Conservation (phyloP, 371 early-diverging fungal species). For the Mucor racemosus region DNA sequence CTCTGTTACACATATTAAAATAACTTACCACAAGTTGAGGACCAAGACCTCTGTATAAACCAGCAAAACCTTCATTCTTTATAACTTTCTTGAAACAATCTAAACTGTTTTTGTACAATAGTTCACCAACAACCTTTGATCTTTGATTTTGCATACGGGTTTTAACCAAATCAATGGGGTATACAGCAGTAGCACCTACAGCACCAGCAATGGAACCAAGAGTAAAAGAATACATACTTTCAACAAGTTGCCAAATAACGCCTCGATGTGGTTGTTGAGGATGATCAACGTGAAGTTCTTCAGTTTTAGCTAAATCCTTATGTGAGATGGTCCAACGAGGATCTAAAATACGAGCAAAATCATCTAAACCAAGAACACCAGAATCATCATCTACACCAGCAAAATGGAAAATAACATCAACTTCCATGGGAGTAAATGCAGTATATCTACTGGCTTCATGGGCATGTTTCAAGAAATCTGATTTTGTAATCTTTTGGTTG, state of each 20-base stretch:
- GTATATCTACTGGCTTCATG: slow-evolving; percentile 67
- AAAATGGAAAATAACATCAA: slow-evolving; percentile 81
- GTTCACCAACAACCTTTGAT: slow-evolving; percentile 87
- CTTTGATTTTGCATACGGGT: slow-evolving; percentile 99
- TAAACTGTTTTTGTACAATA: slow-evolving; percentile 90
- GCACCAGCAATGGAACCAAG: slow-evolving; percentile 95
- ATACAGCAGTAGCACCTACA: slow-evolving; percentile 94
- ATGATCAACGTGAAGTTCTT: slow-evolving; percentile 5
- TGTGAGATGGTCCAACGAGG: slow-evolving; percentile 59
- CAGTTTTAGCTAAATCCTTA: slow-evolving; percentile 20
- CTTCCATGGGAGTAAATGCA: slow-evolving; percentile 83
- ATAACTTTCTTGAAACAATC: slow-evolving; percentile 96
- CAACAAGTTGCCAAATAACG: slow-evolving; percentile 44
- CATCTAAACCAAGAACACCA: slow-evolving; percentile 58
- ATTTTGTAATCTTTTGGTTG: slow-evolving; percentile 66
- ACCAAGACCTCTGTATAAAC: slow-evolving; percentile 94
- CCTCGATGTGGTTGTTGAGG: slow-evolving; percentile 31
- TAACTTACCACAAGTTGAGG: slow-evolving; percentile 91
- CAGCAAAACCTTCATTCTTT: slow-evolving; percentile 89
- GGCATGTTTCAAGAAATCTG: slow-evolving; percentile 67
- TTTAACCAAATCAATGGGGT: slow-evolving; percentile 98
- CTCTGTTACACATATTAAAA: slow-evolving; percentile 2
- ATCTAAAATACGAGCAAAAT: slow-evolving; percentile 71
- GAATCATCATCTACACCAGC: slow-evolving; percentile 68
- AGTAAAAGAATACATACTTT: slow-evolving; percentile 71